A percentile compares a stretch with the other conserved stretches of the same genome.
Evolutionary conservation across 1,284 basidiomycete genomes (phyloP).

Genomic region (Rhodofomes roseus): DNA sequence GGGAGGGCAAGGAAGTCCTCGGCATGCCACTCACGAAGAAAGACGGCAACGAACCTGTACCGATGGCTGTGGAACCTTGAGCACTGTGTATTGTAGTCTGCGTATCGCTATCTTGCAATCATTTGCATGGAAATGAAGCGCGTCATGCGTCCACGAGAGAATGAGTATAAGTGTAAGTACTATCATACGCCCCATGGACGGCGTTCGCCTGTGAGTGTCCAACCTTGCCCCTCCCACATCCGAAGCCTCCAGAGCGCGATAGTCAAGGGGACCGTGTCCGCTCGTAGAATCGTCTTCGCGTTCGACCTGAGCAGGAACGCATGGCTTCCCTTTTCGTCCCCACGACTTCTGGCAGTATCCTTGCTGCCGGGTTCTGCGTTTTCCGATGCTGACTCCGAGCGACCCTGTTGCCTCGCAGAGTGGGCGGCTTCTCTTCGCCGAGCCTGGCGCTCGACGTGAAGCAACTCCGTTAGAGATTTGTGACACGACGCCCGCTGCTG

Average conservation of each 20-base stretch:
- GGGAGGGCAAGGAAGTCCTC: slow-evolving; percentile 77
- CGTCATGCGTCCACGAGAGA: neutral
- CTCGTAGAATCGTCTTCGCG: slow-evolving; percentile 41
- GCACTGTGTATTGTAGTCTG: neutral
- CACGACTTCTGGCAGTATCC: slow-evolving; percentile 11
- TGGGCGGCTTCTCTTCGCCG: slow-evolving; percentile 27
- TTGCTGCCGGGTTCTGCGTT: too few relatives aligned
- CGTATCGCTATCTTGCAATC: neutral
- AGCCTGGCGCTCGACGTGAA: slow-evolving; percentile 43
- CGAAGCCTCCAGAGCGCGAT: slow-evolving; percentile 72
- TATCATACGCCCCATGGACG: neutral
- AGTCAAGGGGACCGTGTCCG: slow-evolving; percentile 58
- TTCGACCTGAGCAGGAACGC: slow-evolving; percentile 64
- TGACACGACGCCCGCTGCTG: slow-evolving; percentile 52
- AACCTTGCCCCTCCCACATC: slow-evolving; percentile 62
- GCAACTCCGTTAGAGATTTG: slow-evolving; percentile 25
- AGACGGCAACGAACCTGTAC: slow-evolving; percentile 35
- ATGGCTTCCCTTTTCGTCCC: slow-evolving; percentile 52
- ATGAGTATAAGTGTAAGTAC: neutral
- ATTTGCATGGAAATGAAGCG: neutral
- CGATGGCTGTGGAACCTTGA: slow-evolving; percentile 68
- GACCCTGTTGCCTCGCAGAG: too few relatives aligned
- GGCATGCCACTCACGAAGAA: slow-evolving; percentile 35
- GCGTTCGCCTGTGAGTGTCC: slow-evolving; percentile 9
- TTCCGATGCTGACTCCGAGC: too few relatives aligned